Conservation (phyloP, 176 grass and related monocot genomes). For the Poa annua region DNA sequence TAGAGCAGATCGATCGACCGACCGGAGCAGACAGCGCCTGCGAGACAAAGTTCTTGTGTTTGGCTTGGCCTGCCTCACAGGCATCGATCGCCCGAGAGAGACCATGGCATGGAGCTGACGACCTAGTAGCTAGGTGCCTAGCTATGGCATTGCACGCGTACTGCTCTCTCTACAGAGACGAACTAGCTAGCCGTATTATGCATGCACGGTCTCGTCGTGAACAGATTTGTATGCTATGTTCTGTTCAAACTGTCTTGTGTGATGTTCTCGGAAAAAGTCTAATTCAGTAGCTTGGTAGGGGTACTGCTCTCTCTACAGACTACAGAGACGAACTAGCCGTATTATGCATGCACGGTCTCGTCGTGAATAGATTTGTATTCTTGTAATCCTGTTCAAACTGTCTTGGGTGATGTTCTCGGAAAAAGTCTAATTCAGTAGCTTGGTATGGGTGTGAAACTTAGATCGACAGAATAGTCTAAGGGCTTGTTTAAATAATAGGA, state of each 20-base stretch:
- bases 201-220: conserved; percentile 13
- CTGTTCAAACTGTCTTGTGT: too few species aligned
- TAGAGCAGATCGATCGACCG: neutral
- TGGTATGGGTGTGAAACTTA: too few species aligned
- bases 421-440: too few species aligned
- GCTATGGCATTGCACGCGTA: neutral
- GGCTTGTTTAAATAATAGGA: too few species aligned
- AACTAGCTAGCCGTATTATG: neutral
- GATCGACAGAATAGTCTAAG: too few species aligned
- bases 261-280: too few species aligned
- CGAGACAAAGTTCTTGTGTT: conserved; percentile 45
- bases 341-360: too few species aligned
- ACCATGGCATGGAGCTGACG: conserved; percentile 35
- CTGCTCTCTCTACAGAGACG: neutral
- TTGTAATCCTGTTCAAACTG: too few species aligned
- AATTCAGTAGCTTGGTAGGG: too few species aligned
- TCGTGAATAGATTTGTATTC: too few species aligned
- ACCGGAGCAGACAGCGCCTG: conserved; percentile 10
- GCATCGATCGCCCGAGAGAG: conserved; percentile 31
- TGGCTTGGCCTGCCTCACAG: conserved; percentile 36
- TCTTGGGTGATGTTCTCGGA: too few species aligned
- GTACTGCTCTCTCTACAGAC: neutral
- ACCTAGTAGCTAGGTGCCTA: conserved; percentile 12
- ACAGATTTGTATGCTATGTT: neutral
- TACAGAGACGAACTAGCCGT: too few species aligned